Conservation (phyloP, 2,329 filamentous ascomycete genomes). For the Rugonectria rugulosa region DNA sequence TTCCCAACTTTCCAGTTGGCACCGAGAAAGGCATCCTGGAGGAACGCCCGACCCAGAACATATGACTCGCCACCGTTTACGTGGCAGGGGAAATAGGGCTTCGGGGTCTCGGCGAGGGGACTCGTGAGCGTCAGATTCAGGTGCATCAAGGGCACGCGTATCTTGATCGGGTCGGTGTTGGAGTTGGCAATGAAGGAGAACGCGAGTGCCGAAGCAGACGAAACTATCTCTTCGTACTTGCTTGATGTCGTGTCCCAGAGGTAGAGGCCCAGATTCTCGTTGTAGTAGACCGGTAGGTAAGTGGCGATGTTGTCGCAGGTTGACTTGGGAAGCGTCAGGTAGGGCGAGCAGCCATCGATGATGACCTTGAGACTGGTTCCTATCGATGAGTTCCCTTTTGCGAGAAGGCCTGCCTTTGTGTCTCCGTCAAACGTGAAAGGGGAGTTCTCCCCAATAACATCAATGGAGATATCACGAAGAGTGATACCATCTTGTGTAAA, state of each 20-base stretch:
- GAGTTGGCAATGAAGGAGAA: conserved; percentile 47
- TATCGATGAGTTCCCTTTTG: conserved; percentile 31
- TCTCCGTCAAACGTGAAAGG: background rate
- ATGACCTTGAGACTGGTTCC: conserved; percentile 36
- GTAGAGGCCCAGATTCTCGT: conserved; percentile 48
- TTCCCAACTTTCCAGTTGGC: conserved; percentile 46
- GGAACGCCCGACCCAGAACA: conserved; percentile 44
- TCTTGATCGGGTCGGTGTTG: conserved; percentile 10
- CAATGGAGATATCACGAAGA: conserved; percentile 47
- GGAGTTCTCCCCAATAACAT: conserved; percentile 35
- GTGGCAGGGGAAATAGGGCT: conserved; percentile 54
- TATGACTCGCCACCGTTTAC: conserved; percentile 35
- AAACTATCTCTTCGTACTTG: conserved; percentile 47
- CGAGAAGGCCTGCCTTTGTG: conserved; percentile 38
- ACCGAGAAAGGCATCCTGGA: conserved; percentile 48
- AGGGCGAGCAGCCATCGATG: conserved; percentile 48
- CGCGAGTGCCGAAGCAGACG: conserved; percentile 49
- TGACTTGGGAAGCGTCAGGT: conserved; percentile 48
- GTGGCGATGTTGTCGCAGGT: conserved; percentile 51
- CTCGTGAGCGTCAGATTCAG: conserved; percentile 48
- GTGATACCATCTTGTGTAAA: conserved; percentile 33
- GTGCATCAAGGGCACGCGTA: conserved; percentile 40
- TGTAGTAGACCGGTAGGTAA: conserved; percentile 47
- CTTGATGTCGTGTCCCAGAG: conserved; percentile 48
- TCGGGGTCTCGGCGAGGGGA: conserved; percentile 43